Evolutionary conservation across 1,284 basidiomycete species (phyloP).

Genomic region (Ganoderma boninense): DNA sequence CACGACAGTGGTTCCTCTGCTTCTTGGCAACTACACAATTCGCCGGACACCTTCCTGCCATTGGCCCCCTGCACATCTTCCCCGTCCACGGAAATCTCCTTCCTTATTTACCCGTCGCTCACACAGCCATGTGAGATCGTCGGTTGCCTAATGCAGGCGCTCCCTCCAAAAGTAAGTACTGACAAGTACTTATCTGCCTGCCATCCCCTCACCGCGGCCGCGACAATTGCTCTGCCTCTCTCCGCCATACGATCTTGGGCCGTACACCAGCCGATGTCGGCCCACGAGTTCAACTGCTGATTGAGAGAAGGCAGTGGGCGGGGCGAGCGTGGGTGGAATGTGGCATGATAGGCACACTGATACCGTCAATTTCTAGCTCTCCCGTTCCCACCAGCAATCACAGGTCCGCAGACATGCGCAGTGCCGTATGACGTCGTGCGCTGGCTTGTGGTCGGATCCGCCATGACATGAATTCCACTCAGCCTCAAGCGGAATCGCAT

Average conservation of each 20-base stretch:
- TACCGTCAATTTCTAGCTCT: constrained; percentile 1
- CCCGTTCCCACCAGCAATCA: neutral
- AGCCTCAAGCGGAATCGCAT: no score
- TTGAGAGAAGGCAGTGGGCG: neutral
- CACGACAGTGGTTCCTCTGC: neutral
- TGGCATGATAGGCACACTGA: neutral
- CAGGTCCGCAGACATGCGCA: neutral
- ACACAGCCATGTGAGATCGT: neutral
- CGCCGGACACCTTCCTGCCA: constrained; percentile 1
- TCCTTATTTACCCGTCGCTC: neutral
- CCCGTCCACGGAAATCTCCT: neutral
- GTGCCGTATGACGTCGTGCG: neutral
- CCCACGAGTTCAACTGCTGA: neutral
- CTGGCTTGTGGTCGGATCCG: neutral
- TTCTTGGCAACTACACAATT: constrained; percentile 11
- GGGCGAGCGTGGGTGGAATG: neutral
- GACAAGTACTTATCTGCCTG: no score
- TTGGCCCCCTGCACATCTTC: neutral
- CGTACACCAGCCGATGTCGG: neutral
- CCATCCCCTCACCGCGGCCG: neutral
- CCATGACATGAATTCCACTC: neutral
- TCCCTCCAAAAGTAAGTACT: neutral
- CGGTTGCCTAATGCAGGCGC: neutral
- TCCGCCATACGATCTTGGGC: neutral
- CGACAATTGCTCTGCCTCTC: neutral